phyloP scores from a whole-genome alignment of 345 rosid genomes.

The Laguncularia racemosa region DNA sequence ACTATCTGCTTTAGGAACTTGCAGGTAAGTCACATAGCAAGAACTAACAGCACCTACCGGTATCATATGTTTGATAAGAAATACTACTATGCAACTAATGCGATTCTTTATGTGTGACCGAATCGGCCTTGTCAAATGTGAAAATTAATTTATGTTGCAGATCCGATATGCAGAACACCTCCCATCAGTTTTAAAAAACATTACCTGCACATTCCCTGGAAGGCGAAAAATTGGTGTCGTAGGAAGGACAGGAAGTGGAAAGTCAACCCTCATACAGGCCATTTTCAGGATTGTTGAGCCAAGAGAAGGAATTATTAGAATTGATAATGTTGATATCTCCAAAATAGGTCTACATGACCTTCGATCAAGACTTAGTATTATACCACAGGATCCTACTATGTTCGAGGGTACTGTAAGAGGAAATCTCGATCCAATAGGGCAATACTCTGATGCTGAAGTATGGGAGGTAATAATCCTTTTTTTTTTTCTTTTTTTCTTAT shows the following conservation, averaged over 20 bases:
- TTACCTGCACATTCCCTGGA: conserved; percentile 78
- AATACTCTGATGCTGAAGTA: conserved; percentile 50
- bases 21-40: conserved; percentile 34
- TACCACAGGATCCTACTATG: conserved; percentile 93
- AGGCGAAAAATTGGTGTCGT: conserved; percentile 83
- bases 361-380: conserved; percentile 83
- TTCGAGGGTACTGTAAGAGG: conserved; percentile 90
- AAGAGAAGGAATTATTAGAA: conserved; percentile 72
- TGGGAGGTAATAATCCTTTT: conserved; percentile 61
- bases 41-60: neutral
- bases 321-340: conserved; percentile 66
- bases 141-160: conserved; percentile 24
- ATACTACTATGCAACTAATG: neutral
- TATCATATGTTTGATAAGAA: too few species aligned
- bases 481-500: neutral
- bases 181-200: conserved; percentile 73
- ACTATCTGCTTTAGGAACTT: conserved; percentile 61
- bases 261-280: conserved; percentile 88
- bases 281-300: conserved; percentile 84
- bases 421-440: conserved; percentile 74
- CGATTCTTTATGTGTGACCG: too few species aligned
- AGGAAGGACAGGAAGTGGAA: conserved; percentile 96
- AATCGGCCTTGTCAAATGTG: neutral
- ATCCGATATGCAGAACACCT: conserved; percentile 89
- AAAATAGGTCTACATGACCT: conserved; percentile 87